These are phyloP conservation scores for Russula sp. DNA, from an alignment of 768 basidiomycete genomes.

Conservation along the genomic window DNA sequence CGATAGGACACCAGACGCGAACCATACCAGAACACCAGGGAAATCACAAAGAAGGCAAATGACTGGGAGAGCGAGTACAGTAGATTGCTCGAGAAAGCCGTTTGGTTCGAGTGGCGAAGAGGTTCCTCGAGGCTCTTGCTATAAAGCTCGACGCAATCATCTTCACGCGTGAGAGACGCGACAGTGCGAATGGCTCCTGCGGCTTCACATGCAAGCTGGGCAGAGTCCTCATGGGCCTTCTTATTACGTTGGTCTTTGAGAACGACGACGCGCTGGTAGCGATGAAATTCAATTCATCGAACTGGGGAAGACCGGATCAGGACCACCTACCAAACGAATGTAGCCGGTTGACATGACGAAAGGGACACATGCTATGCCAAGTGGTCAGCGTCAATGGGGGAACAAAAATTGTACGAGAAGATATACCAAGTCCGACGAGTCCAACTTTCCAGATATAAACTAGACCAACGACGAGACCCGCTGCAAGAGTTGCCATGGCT, in stretches of 20 bases:
- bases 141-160: slow-evolving; percentile 63
- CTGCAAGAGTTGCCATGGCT: slow-evolving; percentile 53
- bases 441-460: slow-evolving; percentile 67
- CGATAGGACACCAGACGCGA: slow-evolving; percentile 50
- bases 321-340: slow-evolving; percentile 59
- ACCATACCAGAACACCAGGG: slow-evolving; percentile 76
- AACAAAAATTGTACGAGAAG: background rate
- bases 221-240: slow-evolving; percentile 66
- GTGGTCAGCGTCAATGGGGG: background rate
- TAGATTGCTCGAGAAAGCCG: slow-evolving; percentile 53
- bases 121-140: slow-evolving; percentile 66
- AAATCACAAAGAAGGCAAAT: slow-evolving; percentile 70
- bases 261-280: slow-evolving; percentile 63
- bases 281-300: background rate
- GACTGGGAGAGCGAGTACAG: slow-evolving; percentile 72
- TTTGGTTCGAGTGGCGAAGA: slow-evolving; percentile 53
- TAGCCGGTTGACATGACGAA: slow-evolving; percentile 66
- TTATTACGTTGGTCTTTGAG: slow-evolving; percentile 81
- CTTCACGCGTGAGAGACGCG: slow-evolving; percentile 78
- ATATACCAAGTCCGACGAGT: slow-evolving; percentile 71
- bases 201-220: slow-evolving; percentile 87
- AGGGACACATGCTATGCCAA: slow-evolving; percentile 52
- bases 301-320: background rate
- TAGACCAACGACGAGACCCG: slow-evolving; percentile 69
- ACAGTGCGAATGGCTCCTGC: slow-evolving; percentile 87